A percentile compares a stretch with the other conserved stretches of the same genome.
Evolutionary conservation across 352 stramenopile species (phyloP).

Genomic region (Phytopythium chamaehyphon): DNA sequence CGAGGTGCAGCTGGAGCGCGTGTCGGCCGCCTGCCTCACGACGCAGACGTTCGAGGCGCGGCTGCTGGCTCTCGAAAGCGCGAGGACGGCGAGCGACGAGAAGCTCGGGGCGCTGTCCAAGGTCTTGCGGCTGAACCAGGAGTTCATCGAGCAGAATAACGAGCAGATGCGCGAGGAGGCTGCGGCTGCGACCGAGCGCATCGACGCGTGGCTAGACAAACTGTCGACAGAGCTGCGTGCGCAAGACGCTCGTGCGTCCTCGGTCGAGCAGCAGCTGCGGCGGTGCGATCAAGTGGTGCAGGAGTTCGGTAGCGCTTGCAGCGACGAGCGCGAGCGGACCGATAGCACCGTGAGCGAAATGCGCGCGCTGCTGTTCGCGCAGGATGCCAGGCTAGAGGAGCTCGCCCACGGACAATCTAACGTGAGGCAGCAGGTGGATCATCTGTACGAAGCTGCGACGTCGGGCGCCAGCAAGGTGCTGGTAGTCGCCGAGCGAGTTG

Average conservation of each 20-base stretch:
- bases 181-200: constrained; percentile 27
- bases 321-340: constrained; percentile 44
- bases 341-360: too few relatives aligned
- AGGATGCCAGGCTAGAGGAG: constrained; percentile 37
- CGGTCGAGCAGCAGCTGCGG: constrained; percentile 35
- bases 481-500: too few relatives aligned
- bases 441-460: constrained; percentile 32
- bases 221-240: constrained; percentile 36
- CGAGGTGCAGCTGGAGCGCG: constrained; percentile 83
- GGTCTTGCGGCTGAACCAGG: constrained; percentile 63
- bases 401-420: constrained; percentile 24
- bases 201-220: constrained; percentile 68
- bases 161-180: constrained; percentile 38
- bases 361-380: constrained; percentile 40
- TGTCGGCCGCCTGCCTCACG: constrained; percentile 74
- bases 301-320: constrained; percentile 19
- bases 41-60: constrained; percentile 68
- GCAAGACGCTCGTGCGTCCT: constrained; percentile 28
- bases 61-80: constrained; percentile 44
- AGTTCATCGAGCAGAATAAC: constrained; percentile 57
- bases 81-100: constrained; percentile 38
- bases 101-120: constrained; percentile 67
- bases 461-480: constrained; percentile 52
- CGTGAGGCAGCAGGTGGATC: constrained; percentile 35
- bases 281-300: constrained; percentile 41